Evolutionary conservation across 2,329 filamentous ascomycete genomes (phyloP).

Genomic region (Acrodontium crateriforme): DNA sequence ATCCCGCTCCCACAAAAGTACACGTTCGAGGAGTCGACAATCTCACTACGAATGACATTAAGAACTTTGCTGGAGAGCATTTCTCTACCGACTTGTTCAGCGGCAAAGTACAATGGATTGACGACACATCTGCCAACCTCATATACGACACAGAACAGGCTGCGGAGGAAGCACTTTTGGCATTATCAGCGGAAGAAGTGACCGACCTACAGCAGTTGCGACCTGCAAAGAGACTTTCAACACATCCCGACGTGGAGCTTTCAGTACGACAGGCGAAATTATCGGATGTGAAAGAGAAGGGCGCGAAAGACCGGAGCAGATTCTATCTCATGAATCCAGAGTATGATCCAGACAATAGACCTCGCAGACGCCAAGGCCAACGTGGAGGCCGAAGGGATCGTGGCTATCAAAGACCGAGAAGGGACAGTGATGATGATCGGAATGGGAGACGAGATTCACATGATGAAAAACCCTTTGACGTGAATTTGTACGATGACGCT

Average conservation of each 20-base stretch:
- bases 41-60: slow-evolving; percentile 67
- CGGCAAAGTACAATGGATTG: slow-evolving; percentile 84
- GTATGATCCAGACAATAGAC: slow-evolving; percentile 59
- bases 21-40: slow-evolving; percentile 73
- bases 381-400: slow-evolving; percentile 20
- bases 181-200: slow-evolving; percentile 29
- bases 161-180: slow-evolving; percentile 40
- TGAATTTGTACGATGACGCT: slow-evolving; percentile 72
- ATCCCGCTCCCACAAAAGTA: slow-evolving; percentile 48
- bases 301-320: slow-evolving; percentile 67
- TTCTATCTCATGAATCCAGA: slow-evolving; percentile 91
- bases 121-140: slow-evolving; percentile 81
- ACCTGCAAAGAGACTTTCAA: slow-evolving; percentile 53
- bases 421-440: slow-evolving; percentile 31
- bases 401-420: slow-evolving; percentile 42
- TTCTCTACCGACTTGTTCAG: slow-evolving; percentile 40
- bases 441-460: slow-evolving; percentile 13
- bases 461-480: slow-evolving; percentile 45
- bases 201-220: slow-evolving; percentile 45
- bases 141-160: slow-evolving; percentile 49
- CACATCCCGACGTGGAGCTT: slow-evolving; percentile 55
- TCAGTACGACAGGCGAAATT: slow-evolving; percentile 60
- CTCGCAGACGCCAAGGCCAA: slow-evolving; percentile 9
- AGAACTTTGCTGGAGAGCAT: slow-evolving; percentile 51
- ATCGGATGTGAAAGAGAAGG: slow-evolving; percentile 64